Evolutionary conservation across 352 stramenopile species (phyloP).

Genomic region (Globisporangium yorkense): DNA sequence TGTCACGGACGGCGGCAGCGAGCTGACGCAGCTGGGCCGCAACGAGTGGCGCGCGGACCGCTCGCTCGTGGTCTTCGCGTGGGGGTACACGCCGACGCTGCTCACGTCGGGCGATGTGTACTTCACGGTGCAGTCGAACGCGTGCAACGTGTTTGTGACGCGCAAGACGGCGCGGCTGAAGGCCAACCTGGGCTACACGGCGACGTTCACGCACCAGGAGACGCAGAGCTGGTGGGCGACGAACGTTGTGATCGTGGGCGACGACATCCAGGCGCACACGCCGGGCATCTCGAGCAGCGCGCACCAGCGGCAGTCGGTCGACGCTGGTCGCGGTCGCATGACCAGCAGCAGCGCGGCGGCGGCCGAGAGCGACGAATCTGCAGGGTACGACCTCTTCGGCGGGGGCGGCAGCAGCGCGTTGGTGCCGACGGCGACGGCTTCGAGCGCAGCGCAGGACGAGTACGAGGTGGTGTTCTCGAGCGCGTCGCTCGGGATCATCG

Average conservation of each 20-base stretch:
- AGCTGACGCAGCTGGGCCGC: conserved; percentile 2
- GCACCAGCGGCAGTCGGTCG: background rate
- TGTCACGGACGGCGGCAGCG: conserved; percentile 22
- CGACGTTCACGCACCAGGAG: conserved; percentile 81
- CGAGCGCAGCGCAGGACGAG: conserved; percentile 26
- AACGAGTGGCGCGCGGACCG: conserved; percentile 62
- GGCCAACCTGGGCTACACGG: conserved; percentile 73
- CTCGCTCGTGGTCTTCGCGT: conserved; percentile 71
- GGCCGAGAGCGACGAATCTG: background rate
- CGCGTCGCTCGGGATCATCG: conserved; percentile 55
- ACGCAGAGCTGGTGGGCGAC: conserved; percentile 75
- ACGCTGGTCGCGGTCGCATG: background rate
- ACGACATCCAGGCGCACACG: conserved; percentile 59
- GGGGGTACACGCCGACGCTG: conserved; percentile 79
- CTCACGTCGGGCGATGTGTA: conserved; percentile 81
- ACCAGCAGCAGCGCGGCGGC: background rate
- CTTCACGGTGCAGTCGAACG: conserved; percentile 79
- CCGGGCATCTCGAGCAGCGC: conserved; percentile 2
- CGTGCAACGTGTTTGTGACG: conserved; percentile 76
- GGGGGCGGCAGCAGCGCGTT: conserved; percentile 3
- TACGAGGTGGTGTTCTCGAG: conserved; percentile 72
- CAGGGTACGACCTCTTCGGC: conserved; percentile 12
- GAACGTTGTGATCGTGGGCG: conserved; percentile 74
- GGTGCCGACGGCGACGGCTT: conserved; percentile 1
- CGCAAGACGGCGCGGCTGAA: conserved; percentile 70